Evolutionary conservation across 2,329 filamentous ascomycete genomes (phyloP), one percentile per base, ranked within the genome.

Genomic region (Pestalotiopsis sp.): DNA sequence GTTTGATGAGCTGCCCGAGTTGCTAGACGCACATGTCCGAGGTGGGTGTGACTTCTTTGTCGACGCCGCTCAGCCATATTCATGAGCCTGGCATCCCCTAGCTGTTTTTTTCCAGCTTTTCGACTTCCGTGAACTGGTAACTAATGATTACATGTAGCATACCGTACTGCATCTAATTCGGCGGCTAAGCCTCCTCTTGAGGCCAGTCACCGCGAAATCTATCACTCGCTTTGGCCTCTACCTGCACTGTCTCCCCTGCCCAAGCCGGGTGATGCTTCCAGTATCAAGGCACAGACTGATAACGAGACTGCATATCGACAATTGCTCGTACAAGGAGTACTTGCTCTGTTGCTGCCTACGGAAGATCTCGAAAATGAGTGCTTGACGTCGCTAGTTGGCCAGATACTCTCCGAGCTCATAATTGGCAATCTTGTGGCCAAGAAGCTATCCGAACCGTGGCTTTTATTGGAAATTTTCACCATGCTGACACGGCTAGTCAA

Each of bases 321-420:
- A 77, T 84, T 98, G 68, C 85, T 98, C n/a, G 91, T 95, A 17
- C 91, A 95, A 76, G 93, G 92, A 38, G 86, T 94, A 49, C 84
- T 99, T 70, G 91, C 93, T 27, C 86, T 97, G 65, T 87, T 99
- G 17, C 86, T 99, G 23, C 96, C 96, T 11, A 96, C 94, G 17
- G 95, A 98, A 76, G 95, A 98, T 78, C 84, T 98, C 52, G 90
- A 95, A 76, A 98, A 97, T 78, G 89, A 89, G 66, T 97, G 93
- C 78, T 85, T 98, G 75, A 92, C 93, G 68, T 88, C 93, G 45
- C 85, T 99, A 70, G 92, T 98, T 71, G 90, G 91, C 67, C 94
- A 98, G 80, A 92, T 98, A 72, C 86, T 98, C 70, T 93, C 94
- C 6, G 94, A 98, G 80, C 90, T 97, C 78, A 93, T 98, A 71